Base-by-base conservation (phyloP, 2,329 filamentous ascomycete genomes). In the Fusarium concolor region DNA sequence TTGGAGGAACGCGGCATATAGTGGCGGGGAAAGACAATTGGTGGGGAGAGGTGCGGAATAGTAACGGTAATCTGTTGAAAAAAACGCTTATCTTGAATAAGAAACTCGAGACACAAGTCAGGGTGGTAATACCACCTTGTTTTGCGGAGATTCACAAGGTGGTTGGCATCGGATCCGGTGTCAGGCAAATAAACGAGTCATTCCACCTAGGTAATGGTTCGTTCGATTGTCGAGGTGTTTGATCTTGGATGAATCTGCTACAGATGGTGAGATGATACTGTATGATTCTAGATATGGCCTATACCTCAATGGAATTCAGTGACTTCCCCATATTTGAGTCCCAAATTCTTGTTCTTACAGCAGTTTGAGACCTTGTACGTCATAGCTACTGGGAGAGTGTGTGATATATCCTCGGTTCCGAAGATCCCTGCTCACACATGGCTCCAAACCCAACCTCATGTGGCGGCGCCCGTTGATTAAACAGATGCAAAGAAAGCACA, bases 351-450 rank as follows among this genome's bases (percentile, higher is more conserved):
- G 4, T 35, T 5, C 18, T 18, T 6, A 12, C 22, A 28, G 20
- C 18, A 29, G 10, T n/a, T n/a, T n/a, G n/a, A 24, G 20, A 15
- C 11, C 4, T 6, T 31, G 17, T 54, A 62, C 58, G 57, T 60
- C 52, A 56, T 54, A 20, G 17, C n/a, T 12, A n/a, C n/a, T n/a
- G n/a, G n/a, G n/a, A 24, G 26, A 61, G n/a, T 17, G 6, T 26
- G 28, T 9, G 20, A 44, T 37, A 44, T 37, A 26, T 39, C 10
- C 14, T 70, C 70, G 70, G 70, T 69, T 71, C 70, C 70, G 70
- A 71, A 41, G 38, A 59, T 47, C 49, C 67, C 37, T 63, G 53
- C 20, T 17, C 29, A 22, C 37, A 18, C 38, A 41, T 46, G 43
- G 39, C 15, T 26, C n/a, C 7, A 20, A 15, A 6, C 56, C 47